Percentiles rank a stretch among this genome's conserved stretches.
Evolutionary conservation across 2,329 filamentous ascomycete genomes (phyloP).

Genomic region (Phaeosphaeria sp.): DNA sequence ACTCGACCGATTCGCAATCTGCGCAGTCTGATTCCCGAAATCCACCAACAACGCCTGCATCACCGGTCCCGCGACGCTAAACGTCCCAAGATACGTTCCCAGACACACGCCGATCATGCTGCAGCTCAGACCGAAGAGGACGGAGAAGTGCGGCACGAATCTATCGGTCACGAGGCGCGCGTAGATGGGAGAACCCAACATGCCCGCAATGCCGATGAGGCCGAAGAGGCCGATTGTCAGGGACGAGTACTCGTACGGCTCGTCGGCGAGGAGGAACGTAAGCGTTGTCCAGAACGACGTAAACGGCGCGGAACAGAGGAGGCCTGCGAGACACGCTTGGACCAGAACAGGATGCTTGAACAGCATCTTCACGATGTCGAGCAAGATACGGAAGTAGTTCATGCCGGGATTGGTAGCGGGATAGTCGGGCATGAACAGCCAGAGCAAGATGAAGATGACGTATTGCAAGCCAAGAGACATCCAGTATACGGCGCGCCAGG

Average conservation of each 20-base stretch:
- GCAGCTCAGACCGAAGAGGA: conserved; percentile 67
- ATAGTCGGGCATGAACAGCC: conserved; percentile 80
- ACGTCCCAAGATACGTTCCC: conserved; percentile 72
- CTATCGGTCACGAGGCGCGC: conserved; percentile 73
- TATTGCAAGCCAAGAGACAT: conserved; percentile 75
- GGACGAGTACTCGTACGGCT: conserved; percentile 72
- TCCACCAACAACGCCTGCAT: conserved; percentile 75
- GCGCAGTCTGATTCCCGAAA: conserved; percentile 73
- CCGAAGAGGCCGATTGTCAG: conserved; percentile 79
- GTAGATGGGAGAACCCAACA: conserved; percentile 72
- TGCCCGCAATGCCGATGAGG: conserved; percentile 75
- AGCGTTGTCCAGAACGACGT: conserved; percentile 77
- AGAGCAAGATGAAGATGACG: conserved; percentile 69
- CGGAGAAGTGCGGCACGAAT: conserved; percentile 71
- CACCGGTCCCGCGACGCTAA: conserved; percentile 73
- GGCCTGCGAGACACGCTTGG: conserved; percentile 72
- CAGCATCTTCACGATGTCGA: conserved; percentile 69
- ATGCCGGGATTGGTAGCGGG: conserved; percentile 74
- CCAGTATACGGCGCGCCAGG: conserved; percentile 83
- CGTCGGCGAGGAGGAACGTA: conserved; percentile 76
- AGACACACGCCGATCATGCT: conserved; percentile 68
- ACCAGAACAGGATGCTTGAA: conserved; percentile 71
- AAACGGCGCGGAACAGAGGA: conserved; percentile 68
- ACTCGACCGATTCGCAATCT: conserved; percentile 74
- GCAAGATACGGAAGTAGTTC: conserved; percentile 71